Evolutionary conservation across 2,329 filamentous ascomycete genomes (phyloP).

Genomic region (Cryphonectria naterciae): DNA sequence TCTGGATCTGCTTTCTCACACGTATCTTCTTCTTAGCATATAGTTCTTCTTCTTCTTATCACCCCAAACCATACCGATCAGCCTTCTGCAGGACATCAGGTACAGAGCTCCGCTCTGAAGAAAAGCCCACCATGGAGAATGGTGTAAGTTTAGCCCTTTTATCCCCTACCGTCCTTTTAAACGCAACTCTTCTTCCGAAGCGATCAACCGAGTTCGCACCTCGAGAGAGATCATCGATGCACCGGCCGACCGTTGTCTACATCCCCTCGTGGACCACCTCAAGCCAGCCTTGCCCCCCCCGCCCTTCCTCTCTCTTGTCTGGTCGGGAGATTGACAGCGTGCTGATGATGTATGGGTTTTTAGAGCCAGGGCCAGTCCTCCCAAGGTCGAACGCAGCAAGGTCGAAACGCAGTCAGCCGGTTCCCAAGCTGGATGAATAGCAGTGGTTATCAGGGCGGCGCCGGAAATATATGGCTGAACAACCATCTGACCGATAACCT

Average conservation of each 20-base stretch:
- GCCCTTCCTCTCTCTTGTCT: background rate
- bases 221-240: background rate
- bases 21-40: background rate
- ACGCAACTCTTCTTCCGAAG: background rate
- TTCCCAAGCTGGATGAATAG: constrained; percentile 19
- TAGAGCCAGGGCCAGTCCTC: constrained; percentile 27
- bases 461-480: constrained; percentile 24
- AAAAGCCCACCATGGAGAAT: constrained; percentile 28
- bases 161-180: background rate
- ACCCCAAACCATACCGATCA: constrained; percentile 9
- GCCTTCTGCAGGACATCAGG: constrained; percentile 15
- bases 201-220: background rate
- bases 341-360: constrained; percentile 17
- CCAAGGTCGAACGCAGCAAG: constrained; percentile 16
- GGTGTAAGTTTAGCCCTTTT: constrained; percentile 22
- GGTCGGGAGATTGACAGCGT: background rate
- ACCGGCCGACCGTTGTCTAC: background rate
- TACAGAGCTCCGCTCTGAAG: constrained; percentile 25
- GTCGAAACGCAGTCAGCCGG: constrained; percentile 20
- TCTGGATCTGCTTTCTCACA: background rate
- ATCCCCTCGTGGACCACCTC: background rate
- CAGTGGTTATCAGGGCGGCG: constrained; percentile 11
- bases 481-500: constrained; percentile 18
- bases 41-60: background rate
- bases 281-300: background rate